Evolutionary conservation across 345 rosid genomes (phyloP), one percentile per base, ranked within the genome.

Genomic region (Dovyalis caffra): DNA sequence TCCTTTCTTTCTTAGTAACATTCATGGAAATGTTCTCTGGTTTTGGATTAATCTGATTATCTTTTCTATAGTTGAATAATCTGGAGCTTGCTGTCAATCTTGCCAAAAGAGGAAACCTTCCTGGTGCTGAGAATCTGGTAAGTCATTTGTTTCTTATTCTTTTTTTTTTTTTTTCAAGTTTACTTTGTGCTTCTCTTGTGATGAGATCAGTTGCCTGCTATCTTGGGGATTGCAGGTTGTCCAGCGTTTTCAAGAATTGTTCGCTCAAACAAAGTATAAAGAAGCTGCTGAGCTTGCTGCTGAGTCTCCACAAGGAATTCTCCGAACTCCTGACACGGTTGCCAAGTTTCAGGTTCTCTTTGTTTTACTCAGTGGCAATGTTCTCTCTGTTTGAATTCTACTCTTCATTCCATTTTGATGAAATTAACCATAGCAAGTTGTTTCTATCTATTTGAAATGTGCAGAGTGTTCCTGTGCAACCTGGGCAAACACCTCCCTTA

Each of bases 201-300:
- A 20, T 31, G 40, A 34, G 15, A 40, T 25, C 35, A 61, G 16
- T 57, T 45, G 3, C 8, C 51, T 76, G 35, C 15, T 15, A 57
- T 63, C 21, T 64, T 56, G 20, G 60, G 28, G 53, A 34, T 83
- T 66, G 77, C 86, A 96, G 99, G 99, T 96, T 84, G 97, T 90
- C 68, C 97, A 96, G 88, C 95, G 97, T 74, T 96, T 96, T 82
- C 98, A 96, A 87, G 99, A 93, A 78, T 81, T 93, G 25, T 96
- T 96, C 80, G 93, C 98, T 75, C 99, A 96, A 77, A 93, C 97
- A 32, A 96, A 96, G 85, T 96, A 96, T 80, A 93, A 96, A 81
- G 99, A 96, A 85, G 99, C 99, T 60, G 99, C 99, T 74, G 99
- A 96, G 85, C 97, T 96, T 74, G 99, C 99, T 82, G 97, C 99